A percentile compares a stretch with the other conserved stretches of the same genome.
Evolutionary conservation across 2,329 filamentous ascomycete genomes (phyloP).

Genomic region (Fusarium pilosicola): DNA sequence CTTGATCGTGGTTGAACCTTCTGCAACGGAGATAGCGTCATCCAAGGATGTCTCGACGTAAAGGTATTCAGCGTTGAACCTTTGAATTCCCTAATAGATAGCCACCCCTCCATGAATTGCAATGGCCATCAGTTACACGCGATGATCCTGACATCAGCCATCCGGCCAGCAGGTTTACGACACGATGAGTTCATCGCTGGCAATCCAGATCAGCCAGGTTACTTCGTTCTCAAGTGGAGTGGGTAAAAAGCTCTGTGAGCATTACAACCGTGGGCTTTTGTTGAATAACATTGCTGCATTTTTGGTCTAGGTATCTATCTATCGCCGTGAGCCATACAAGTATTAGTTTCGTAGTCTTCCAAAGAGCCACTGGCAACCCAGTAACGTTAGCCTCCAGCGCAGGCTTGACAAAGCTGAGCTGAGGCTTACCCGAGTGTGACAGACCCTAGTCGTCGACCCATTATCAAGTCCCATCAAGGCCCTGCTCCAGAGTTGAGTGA

Average conservation of each 20-base stretch:
- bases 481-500: constrained; percentile 12
- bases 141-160: constrained; percentile 32
- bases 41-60: constrained; percentile 11
- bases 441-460: constrained; percentile 19
- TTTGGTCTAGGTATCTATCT: constrained; percentile 22
- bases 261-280: neutral
- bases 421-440: neutral
- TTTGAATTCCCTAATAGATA: neutral
- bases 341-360: constrained; percentile 25
- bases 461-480: constrained; percentile 17
- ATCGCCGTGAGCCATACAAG: constrained; percentile 25
- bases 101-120: neutral
- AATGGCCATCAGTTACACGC: constrained; percentile 12
- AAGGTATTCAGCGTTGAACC: constrained; percentile 2
- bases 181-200: constrained; percentile 3
- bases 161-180: constrained; percentile 1
- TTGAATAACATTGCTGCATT: constrained; percentile 17
- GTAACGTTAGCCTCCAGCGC: neutral
- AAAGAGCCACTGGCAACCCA: constrained; percentile 1
- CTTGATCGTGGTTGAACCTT: constrained; percentile 2
- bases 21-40: constrained; percentile 36
- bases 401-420: constrained; percentile 13
- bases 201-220: constrained; percentile 24
- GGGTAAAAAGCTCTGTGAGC: constrained; percentile 9
- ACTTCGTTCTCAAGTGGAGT: neutral